Evolutionary conservation across 2,329 filamentous ascomycete species (phyloP).

Genomic region (Trichoderma simmonsii): DNA sequence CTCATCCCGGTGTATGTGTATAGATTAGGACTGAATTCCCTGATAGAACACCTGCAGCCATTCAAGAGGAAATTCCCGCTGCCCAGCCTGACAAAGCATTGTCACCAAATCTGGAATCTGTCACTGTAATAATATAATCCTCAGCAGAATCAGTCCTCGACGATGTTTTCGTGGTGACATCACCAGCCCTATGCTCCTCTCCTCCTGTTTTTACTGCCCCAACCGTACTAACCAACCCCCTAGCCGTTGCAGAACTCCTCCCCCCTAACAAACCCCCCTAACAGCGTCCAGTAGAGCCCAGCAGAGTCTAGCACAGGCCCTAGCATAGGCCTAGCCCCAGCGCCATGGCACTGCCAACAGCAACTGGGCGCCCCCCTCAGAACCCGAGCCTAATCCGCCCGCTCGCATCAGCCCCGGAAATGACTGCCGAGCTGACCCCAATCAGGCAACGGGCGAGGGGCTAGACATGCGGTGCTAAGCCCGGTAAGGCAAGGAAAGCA

Average conservation of each 20-base stretch:
- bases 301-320: not conserved
- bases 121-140: no score
- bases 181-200: constrained; percentile 1
- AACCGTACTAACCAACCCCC: not conserved
- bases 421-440: constrained; percentile 7
- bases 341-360: not conserved
- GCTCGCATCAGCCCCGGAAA: constrained; percentile 10
- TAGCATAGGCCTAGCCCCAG: not conserved
- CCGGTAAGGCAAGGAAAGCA: not conserved
- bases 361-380: not conserved
- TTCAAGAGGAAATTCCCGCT: no score
- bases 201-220: not conserved
- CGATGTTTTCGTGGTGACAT: not conserved
- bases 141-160: no score
- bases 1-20: not conserved
- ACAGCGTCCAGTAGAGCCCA: not conserved
- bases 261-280: not conserved
- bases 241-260: not conserved
- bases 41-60: no score
- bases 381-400: constrained; percentile 6
- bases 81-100: not conserved
- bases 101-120: no score
- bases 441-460: not conserved
- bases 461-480: not conserved
- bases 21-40: not conserved